Percentiles rank a stretch among this genome's conserved stretches.
Evolutionary conservation across 768 basidiomycete species (phyloP).

Genomic region (Suillus alpinus): DNA sequence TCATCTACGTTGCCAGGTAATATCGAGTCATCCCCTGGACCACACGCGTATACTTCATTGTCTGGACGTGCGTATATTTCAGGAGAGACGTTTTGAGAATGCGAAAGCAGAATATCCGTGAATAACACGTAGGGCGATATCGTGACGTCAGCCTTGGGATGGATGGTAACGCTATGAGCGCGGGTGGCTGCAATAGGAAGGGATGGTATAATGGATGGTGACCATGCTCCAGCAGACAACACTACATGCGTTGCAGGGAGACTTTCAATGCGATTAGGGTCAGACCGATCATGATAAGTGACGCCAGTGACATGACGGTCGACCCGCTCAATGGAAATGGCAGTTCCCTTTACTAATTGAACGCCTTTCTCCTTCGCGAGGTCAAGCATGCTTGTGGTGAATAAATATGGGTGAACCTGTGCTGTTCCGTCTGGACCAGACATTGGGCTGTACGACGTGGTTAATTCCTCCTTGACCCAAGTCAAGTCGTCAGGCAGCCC

Average conservation of each 20-base stretch:
- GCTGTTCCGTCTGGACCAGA: constrained; percentile 52
- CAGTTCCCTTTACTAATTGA: constrained; percentile 45
- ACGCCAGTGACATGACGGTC: constrained; percentile 48
- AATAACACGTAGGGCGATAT: constrained; percentile 81
- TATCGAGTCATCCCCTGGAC: constrained; percentile 68
- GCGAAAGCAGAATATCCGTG: constrained; percentile 60
- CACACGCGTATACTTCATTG: constrained; percentile 75
- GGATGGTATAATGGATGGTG: constrained; percentile 51
- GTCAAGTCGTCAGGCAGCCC: constrained; percentile 49
- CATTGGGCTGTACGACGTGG: constrained; percentile 61
- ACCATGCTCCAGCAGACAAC: constrained; percentile 87
- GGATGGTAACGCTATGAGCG: constrained; percentile 72
- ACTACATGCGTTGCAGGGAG: constrained; percentile 67
- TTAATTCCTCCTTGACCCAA: constrained; percentile 58
- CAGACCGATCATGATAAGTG: constrained; percentile 27
- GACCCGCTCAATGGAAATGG: constrained; percentile 42
- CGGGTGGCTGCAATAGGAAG: constrained; percentile 64
- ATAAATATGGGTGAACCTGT: constrained; percentile 74
- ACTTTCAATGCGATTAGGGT: constrained; percentile 25
- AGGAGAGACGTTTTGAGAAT: constrained; percentile 39
- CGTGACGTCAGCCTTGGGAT: constrained; percentile 37
- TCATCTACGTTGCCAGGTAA: constrained; percentile 72
- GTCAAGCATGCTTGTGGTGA: constrained; percentile 70
- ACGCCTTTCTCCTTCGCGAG: constrained; percentile 58
- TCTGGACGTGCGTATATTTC: constrained; percentile 74